phyloP scores from a whole-genome alignment of 768 basidiomycete species.

The Tricholoma saponaceum region DNA sequence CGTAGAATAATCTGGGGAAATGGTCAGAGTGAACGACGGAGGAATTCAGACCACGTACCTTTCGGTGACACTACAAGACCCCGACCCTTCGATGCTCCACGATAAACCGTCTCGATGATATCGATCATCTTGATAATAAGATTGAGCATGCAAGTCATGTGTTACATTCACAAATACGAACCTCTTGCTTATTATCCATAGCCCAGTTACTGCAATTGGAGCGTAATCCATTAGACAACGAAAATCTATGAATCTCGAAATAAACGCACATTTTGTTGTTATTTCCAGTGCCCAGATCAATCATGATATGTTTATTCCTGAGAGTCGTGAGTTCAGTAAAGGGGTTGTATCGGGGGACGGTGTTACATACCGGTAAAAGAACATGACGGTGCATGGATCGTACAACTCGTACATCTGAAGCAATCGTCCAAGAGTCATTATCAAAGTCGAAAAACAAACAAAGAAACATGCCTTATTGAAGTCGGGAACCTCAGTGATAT shows the following conservation, averaged over 20 bases:
- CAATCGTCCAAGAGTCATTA: not conserved
- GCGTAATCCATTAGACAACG: not conserved
- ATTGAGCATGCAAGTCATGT: slow-evolving; percentile 3
- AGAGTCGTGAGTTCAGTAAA: slow-evolving; percentile 4
- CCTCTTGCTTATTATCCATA: slow-evolving; percentile 98
- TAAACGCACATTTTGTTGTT: slow-evolving; percentile 93
- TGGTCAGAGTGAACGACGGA: not conserved
- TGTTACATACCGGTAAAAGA: slow-evolving; percentile 84
- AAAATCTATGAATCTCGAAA: not conserved
- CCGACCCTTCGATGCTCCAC: slow-evolving; percentile 95
- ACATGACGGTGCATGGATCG: slow-evolving; percentile 96
- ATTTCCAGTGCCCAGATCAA: slow-evolving; percentile 98
- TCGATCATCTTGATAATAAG: slow-evolving; percentile 71
- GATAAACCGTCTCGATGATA: slow-evolving; percentile 96
- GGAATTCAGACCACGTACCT: slow-evolving; percentile 43
- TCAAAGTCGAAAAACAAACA: not conserved
- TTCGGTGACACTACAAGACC: slow-evolving; percentile 97
- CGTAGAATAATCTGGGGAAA: slow-evolving; percentile 36
- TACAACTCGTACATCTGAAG: slow-evolving; percentile 97
- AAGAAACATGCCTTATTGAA: slow-evolving; percentile 82
- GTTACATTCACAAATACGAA: slow-evolving; percentile 24
- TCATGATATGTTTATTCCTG: slow-evolving; percentile 99
- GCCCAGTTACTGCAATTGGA: slow-evolving; percentile 81
- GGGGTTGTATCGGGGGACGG: not conserved
- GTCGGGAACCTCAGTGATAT: slow-evolving; percentile 96